These are phyloP conservation scores for Aspergillus niger DNA, from an alignment of 2,329 filamentous ascomycete genomes.

Conservation along the genomic window DNA sequence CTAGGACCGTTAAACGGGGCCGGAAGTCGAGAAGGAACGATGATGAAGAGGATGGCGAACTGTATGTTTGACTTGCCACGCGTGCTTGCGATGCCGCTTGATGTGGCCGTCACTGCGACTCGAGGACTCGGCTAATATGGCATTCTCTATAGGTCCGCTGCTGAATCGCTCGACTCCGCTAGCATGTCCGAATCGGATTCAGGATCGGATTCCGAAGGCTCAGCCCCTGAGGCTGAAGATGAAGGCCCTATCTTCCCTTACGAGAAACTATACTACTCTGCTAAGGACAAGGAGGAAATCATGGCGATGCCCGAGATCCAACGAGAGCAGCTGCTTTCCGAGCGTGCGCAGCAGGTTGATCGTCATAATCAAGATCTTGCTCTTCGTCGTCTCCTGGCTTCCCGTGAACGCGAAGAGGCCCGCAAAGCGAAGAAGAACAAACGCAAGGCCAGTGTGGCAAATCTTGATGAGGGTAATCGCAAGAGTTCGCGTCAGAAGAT, in stretches of 20 bases:
- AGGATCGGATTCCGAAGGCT: slow-evolving; percentile 70
- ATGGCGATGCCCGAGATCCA: slow-evolving; percentile 86
- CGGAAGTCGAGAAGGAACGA: slow-evolving; percentile 59
- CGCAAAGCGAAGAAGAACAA: slow-evolving; percentile 57
- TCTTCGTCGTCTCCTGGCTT: slow-evolving; percentile 73
- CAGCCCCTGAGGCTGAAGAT: slow-evolving; percentile 47
- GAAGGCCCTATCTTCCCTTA: slow-evolving; percentile 69
- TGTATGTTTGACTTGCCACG: slow-evolving; percentile 60
- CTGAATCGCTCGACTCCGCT: slow-evolving; percentile 73
- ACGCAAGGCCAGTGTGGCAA: slow-evolving; percentile 76
- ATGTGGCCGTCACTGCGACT: not conserved
- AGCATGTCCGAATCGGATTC: slow-evolving; percentile 90
- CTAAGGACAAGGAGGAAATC: slow-evolving; percentile 74
- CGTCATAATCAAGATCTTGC: slow-evolving; percentile 79
- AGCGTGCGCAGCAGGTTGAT: slow-evolving; percentile 80
- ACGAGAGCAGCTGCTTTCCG: slow-evolving; percentile 85
- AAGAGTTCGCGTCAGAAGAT: slow-evolving; percentile 74
- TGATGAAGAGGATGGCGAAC: slow-evolving; percentile 78
- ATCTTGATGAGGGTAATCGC: slow-evolving; percentile 74
- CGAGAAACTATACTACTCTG: slow-evolving; percentile 79
- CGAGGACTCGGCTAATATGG: slow-evolving; percentile 15
- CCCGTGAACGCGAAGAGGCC: slow-evolving; percentile 64
- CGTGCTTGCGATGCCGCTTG: not conserved
- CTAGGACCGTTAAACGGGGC: slow-evolving; percentile 41
- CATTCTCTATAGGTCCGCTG: slow-evolving; percentile 61